Evolutionary conservation across 306 rosid genomes (phyloP).

Genomic region (Begonia loranthoides): DNA sequence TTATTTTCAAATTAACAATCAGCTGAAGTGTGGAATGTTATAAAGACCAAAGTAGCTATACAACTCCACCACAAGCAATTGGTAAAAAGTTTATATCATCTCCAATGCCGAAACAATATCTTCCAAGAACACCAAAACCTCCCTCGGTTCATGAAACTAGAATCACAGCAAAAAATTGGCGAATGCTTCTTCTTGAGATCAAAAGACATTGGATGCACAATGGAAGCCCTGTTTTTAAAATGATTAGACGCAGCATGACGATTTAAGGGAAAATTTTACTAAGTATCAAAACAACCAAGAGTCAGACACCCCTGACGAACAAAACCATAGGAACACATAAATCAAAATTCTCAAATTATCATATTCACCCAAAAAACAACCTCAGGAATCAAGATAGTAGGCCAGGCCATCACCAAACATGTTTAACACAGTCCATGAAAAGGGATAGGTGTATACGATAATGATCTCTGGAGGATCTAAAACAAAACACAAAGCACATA

Average conservation of each 20-base stretch:
- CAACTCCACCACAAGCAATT: not conserved
- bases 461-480: too few species aligned
- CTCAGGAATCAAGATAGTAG: too few species aligned
- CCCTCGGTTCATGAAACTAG: slow-evolving; percentile 27
- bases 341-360: too few species aligned
- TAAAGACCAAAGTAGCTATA: not conserved
- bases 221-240: slow-evolving; percentile 15
- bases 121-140: slow-evolving; percentile 29
- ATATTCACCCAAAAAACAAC: too few species aligned
- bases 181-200: slow-evolving; percentile 19
- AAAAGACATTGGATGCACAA: slow-evolving; percentile 29
- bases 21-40: slow-evolving; percentile 4
- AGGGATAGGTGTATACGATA: too few species aligned
- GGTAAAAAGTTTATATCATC: slow-evolving; percentile 17
- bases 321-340: not conserved
- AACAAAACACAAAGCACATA: too few species aligned
- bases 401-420: too few species aligned
- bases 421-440: too few species aligned
- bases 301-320: not conserved
- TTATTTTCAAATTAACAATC: slow-evolving; percentile 6
- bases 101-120: slow-evolving; percentile 43
- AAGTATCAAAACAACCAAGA: not conserved
- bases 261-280: not conserved
- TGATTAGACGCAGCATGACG: slow-evolving; percentile 5
- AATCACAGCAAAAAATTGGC: slow-evolving; percentile 9